phyloP scores from a whole-genome alignment of 306 rosid species.

The Ormosia emarginata region DNA sequence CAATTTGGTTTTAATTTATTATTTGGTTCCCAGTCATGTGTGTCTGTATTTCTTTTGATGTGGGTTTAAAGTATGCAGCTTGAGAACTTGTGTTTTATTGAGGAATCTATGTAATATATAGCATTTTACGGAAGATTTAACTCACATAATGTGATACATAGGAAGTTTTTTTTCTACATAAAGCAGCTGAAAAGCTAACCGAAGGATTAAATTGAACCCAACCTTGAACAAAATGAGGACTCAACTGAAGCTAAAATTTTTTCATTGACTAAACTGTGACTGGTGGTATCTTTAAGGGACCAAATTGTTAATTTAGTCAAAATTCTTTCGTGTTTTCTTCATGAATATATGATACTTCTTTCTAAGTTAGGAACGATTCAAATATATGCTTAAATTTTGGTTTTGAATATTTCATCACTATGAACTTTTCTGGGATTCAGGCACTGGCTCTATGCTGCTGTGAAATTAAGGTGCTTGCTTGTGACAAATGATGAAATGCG shows the following conservation, averaged over 20 bases:
- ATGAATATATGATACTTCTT: neutral
- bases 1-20: neutral
- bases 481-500: constrained; percentile 95
- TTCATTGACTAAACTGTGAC: neutral
- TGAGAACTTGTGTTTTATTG: neutral
- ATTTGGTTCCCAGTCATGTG: neutral
- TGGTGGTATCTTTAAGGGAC: neutral
- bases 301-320: neutral
- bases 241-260: neutral
- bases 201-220: neutral
- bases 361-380: neutral
- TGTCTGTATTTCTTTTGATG: neutral
- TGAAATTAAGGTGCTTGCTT: constrained; percentile 76
- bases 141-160: neutral
- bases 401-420: constrained; percentile 8
- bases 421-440: constrained; percentile 34
- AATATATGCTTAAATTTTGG: constrained; percentile 1
- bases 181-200: neutral
- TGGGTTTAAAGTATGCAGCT: neutral
- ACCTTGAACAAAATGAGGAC: neutral
- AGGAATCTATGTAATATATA: neutral
- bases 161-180: neutral
- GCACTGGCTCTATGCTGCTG: constrained; percentile 92
- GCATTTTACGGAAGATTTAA: neutral
- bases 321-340: neutral